A percentile compares a stretch with the other conserved stretches of the same genome.
Conservation (phyloP, 768 basidiomycete species). For the Xerocomus spinulosus region DNA sequence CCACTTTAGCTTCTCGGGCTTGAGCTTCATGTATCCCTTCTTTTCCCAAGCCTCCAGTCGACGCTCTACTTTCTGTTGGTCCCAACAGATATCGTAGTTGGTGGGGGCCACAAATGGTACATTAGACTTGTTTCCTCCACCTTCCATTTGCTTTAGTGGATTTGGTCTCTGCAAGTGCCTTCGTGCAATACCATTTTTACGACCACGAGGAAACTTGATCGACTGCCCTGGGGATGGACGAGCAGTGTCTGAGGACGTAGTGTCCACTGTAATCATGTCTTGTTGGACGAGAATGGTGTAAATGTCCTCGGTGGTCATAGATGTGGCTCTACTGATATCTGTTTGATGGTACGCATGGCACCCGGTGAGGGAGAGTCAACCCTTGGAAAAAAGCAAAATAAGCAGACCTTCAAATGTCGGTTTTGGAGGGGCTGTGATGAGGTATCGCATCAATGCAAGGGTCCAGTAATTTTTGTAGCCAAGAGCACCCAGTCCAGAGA, state of each 20-base stretch:
- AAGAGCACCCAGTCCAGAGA: conserved; percentile 86
- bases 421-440: conserved; percentile 53
- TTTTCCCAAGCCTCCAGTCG: conserved; percentile 67
- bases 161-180: conserved; percentile 53
- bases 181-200: conserved; percentile 60
- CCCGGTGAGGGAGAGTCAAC: conserved; percentile 15
- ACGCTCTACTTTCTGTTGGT: conserved; percentile 57
- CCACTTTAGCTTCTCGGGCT: conserved; percentile 89
- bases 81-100: conserved; percentile 73
- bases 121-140: conserved; percentile 36
- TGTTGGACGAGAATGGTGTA: conserved; percentile 67
- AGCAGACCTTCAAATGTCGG: conserved; percentile 71
- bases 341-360: conserved; percentile 17
- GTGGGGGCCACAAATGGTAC: conserved; percentile 59
- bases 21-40: conserved; percentile 73
- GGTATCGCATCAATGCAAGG: conserved; percentile 76
- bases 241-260: conserved; percentile 41
- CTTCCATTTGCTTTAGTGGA: conserved; percentile 42
- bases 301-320: conserved; percentile 90
- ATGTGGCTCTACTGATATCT: conserved; percentile 84
- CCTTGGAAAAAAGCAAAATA: conserved; percentile 7
- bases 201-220: conserved; percentile 67
- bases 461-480: conserved; percentile 98
- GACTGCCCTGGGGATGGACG: conserved; percentile 74
- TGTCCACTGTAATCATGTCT: conserved; percentile 63